Base-by-base conservation (phyloP, 768 basidiomycete genomes). In the Leccinum obscurum region DNA sequence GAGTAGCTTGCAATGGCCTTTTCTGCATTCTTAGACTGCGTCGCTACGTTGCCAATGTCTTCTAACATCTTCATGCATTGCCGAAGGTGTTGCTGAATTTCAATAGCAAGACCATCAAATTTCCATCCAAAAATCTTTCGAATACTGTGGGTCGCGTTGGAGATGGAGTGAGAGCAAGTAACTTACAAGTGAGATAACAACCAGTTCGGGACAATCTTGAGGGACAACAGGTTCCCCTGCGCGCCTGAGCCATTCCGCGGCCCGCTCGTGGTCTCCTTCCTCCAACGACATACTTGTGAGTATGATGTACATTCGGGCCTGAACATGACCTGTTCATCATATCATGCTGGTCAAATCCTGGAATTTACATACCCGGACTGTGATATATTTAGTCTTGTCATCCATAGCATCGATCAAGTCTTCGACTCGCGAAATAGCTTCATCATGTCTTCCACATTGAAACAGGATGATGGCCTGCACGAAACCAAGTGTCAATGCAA, bases 121-220 rank as follows among this genome's bases (percentile, higher is more conserved):
- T 51, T n/a, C 65, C 65, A 66, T 2, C 57, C 65, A 22, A 63
- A 63, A 2, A 60, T 49, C 55, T 64, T 52, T 28, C 13, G 11
- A 58, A 22, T 1, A 15, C 7, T 7, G 15, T 56, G 13, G 10
- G 11, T 56, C 14, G 22, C 3, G 7, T 39, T 17, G 7, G 6
- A 6, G 10, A 15, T 5, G 1, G 10, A 17, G 1, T 10, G 4
- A 3, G 6, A 6, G 1, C 2, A 11, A 32, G 3, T 1, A 14
- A 6, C 63, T 55, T 35, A 64, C 63, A 6, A 67, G 62, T 0
- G 65, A 60, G 7, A 66, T 28, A 1, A n/a, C 26, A 0, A 9
- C 17, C 15, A 66, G 30, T 15, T 44, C 37, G 14, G 57, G 53
- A 13, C 4, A 9, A 4, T 41, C 2, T 20, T 14, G 28, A 1